Percentiles rank a stretch among this genome's conserved stretches.
phyloP scores from a whole-genome alignment of 805 yeast genomes.

The Isabelozyma pseudorhagii region DNA sequence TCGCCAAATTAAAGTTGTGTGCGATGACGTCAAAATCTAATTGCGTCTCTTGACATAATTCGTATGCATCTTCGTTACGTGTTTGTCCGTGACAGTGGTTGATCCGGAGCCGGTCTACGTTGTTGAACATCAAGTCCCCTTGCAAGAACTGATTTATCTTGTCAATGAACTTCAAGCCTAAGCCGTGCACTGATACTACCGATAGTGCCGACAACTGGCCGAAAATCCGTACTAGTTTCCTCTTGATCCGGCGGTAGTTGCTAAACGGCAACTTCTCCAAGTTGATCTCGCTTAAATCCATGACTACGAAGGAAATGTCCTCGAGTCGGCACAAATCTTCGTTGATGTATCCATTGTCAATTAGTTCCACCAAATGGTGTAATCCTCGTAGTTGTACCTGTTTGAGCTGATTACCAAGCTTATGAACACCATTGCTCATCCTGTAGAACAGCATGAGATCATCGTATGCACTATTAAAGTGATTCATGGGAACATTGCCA shows the following conservation, averaged over 20 bases:
- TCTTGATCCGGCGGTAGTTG: neutral
- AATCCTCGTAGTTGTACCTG: constrained; percentile 5
- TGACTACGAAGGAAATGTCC: constrained; percentile 2
- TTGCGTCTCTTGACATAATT: constrained; percentile 1
- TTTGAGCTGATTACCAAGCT: constrained; percentile 1
- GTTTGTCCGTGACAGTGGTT: constrained; percentile 10
- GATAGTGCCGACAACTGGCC: constrained; percentile 1
- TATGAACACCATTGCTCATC: neutral
- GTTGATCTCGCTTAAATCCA: constrained; percentile 1
- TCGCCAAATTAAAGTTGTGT: constrained; percentile 1
- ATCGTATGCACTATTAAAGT: constrained; percentile 5
- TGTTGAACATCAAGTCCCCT: constrained; percentile 1
- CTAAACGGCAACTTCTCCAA: constrained; percentile 1
- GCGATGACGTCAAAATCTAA: constrained; percentile 4
- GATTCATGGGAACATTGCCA: constrained; percentile 8
- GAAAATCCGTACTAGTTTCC: neutral
- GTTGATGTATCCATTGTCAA: neutral
- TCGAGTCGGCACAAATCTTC: neutral
- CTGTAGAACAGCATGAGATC: constrained; percentile 7
- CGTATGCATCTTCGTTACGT: constrained; percentile 3
- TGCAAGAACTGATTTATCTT: neutral
- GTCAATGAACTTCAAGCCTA: constrained; percentile 5
- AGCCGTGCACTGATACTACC: constrained; percentile 7
- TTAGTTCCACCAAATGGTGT: constrained; percentile 3
- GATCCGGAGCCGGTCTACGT: constrained; percentile 2